These are phyloP conservation scores for Pyrenophora seminiperda DNA, from an alignment of 2,329 filamentous ascomycete species.

Conservation along the genomic window DNA sequence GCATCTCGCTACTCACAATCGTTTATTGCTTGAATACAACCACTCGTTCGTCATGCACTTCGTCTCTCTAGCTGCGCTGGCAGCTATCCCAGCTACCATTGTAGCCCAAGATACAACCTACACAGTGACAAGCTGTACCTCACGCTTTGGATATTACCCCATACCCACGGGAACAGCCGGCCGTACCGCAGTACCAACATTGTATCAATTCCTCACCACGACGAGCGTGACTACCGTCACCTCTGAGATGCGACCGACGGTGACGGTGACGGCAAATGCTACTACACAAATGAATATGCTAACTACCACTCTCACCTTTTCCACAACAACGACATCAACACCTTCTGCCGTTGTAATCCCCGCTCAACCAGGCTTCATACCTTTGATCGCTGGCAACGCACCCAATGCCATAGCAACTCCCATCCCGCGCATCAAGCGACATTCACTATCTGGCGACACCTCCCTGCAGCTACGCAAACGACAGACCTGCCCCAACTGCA, in stretches of 20 bases:
- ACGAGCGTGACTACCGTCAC: conserved; percentile 18
- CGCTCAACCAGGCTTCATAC: conserved; percentile 24
- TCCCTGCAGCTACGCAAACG: too few species aligned
- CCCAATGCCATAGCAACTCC: conserved; percentile 9
- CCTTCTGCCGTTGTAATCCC: conserved; percentile 21
- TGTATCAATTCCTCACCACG: conserved; percentile 14
- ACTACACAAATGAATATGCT: conserved; percentile 20
- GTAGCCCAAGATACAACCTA: conserved; percentile 8
- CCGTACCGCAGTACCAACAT: conserved; percentile 12
- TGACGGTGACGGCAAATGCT: conserved; percentile 16
- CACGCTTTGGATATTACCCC: conserved; percentile 19
- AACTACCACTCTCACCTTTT: conserved; percentile 18
- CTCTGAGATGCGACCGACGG: not conserved
- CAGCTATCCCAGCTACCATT: not conserved
- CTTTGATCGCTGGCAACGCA: conserved; percentile 12
- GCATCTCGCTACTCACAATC: not conserved
- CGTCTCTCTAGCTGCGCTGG: not conserved
- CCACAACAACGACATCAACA: conserved; percentile 16
- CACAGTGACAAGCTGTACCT: conserved; percentile 21
- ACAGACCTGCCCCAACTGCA: conserved; percentile 10
- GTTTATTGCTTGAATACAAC: not conserved
- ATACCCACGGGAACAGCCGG: conserved; percentile 13
- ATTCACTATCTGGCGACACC: not conserved
- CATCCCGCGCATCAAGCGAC: conserved; percentile 28
- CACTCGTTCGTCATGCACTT: not conserved